These are phyloP conservation scores for Ilyonectria mors-panacis DNA, from an alignment of 2,329 filamentous ascomycete genomes.

Conservation along the genomic window DNA sequence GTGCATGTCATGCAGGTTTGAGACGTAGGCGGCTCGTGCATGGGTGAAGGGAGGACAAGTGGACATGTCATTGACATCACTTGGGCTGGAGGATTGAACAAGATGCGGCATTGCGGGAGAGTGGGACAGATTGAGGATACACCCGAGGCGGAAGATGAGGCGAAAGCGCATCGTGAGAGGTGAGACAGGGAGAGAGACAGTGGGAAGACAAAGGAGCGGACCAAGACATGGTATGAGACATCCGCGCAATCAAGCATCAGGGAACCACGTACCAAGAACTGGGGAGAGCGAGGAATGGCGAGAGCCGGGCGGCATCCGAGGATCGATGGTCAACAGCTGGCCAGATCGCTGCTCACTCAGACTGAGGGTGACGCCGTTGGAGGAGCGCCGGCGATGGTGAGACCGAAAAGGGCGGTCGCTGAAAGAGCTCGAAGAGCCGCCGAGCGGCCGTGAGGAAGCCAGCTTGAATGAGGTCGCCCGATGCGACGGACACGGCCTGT, in stretches of 20 bases:
- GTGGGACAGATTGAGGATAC: conserved; percentile 24
- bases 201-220: conserved; percentile 23
- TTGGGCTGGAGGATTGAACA: conserved; percentile 14
- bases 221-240: conserved; percentile 43
- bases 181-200: neutral
- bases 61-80: conserved; percentile 19
- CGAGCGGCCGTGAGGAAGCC: conserved; percentile 65
- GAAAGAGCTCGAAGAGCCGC: conserved; percentile 69
- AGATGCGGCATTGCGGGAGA: conserved; percentile 18
- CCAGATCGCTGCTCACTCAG: conserved; percentile 51
- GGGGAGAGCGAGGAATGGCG: conserved; percentile 60
- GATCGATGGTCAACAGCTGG: conserved; percentile 51
- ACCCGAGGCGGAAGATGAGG: conserved; percentile 27
- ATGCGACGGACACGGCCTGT: conserved; percentile 41
- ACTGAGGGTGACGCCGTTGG: conserved; percentile 54
- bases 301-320: conserved; percentile 48
- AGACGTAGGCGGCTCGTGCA: conserved; percentile 20
- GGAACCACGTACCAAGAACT: conserved; percentile 67
- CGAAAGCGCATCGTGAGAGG: conserved; percentile 25
- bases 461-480: conserved; percentile 57
- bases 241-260: conserved; percentile 25
- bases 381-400: conserved; percentile 67
- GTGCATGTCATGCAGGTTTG: conserved; percentile 31
- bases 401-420: conserved; percentile 63
- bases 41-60: conserved; percentile 15